These are phyloP conservation scores for Aspergillus awamori DNA, from an alignment of 2,329 filamentous ascomycete genomes.

Conservation along the genomic window DNA sequence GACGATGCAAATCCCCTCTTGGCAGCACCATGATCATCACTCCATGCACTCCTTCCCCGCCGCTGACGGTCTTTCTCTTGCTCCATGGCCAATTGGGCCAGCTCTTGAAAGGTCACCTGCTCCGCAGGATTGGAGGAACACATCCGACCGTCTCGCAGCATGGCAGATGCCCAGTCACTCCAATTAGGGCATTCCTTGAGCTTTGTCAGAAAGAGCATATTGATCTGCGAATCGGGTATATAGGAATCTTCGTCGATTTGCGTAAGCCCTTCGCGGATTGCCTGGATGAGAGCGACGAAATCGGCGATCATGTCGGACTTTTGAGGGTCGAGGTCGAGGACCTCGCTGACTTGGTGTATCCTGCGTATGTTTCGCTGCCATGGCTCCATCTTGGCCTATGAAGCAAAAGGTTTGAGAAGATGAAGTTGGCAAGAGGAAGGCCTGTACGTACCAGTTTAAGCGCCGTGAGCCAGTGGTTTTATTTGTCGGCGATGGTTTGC, in stretches of 20 bases:
- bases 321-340: constrained; percentile 30
- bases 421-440: neutral
- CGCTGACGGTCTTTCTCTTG: constrained; percentile 21
- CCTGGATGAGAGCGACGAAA: constrained; percentile 32
- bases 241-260: constrained; percentile 30
- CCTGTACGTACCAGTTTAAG: neutral
- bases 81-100: constrained; percentile 26
- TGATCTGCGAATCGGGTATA: constrained; percentile 31
- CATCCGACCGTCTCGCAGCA: constrained; percentile 30
- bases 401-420: neutral
- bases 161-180: constrained; percentile 28
- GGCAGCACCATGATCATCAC: neutral
- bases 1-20: constrained; percentile 3
- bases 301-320: constrained; percentile 30
- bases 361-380: constrained; percentile 32
- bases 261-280: constrained; percentile 31
- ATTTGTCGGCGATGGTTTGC: constrained; percentile 1
- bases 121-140: constrained; percentile 22
- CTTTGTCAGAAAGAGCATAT: constrained; percentile 31
- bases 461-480: neutral
- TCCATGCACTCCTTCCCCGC: neutral
- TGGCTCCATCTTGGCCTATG: constrained; percentile 22
- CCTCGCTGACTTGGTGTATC: constrained; percentile 33
- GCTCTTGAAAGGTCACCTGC: constrained; percentile 27
- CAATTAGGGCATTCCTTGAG: constrained; percentile 29